Conservation (phyloP, 2,329 filamentous ascomycete species). For the Colletotrichum magnum region DNA sequence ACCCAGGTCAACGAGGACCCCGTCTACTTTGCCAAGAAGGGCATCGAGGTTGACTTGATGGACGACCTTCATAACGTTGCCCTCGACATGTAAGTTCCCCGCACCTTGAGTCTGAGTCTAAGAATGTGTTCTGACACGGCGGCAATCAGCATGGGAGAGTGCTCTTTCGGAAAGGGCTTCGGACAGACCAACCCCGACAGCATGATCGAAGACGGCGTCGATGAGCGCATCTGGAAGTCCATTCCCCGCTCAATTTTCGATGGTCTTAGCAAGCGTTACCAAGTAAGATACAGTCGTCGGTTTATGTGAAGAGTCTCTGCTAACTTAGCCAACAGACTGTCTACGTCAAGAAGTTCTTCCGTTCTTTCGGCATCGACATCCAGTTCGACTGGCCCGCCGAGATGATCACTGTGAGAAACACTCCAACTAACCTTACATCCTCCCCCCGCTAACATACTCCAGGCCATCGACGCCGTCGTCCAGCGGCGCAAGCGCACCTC, state of each 20-base stretch:
- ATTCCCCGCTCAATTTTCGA: slow-evolving; percentile 38
- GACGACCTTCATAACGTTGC: slow-evolving; percentile 47
- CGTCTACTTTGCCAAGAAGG: slow-evolving; percentile 31
- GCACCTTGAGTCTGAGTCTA: neutral
- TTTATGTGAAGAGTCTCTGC: neutral
- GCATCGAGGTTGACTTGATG: slow-evolving; percentile 45
- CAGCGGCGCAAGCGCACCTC: slow-evolving; percentile 33
- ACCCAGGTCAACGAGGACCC: slow-evolving; percentile 24
- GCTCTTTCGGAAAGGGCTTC: slow-evolving; percentile 47
- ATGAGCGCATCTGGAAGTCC: slow-evolving; percentile 33
- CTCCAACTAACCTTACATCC: too few species aligned
- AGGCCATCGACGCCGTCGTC: slow-evolving; percentile 35
- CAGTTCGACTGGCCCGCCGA: slow-evolving; percentile 37
- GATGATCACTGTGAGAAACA: slow-evolving; percentile 26
- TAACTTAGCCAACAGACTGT: slow-evolving; percentile 14
- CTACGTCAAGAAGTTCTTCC: slow-evolving; percentile 37
- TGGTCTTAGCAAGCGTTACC: slow-evolving; percentile 38
- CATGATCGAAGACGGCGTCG: slow-evolving; percentile 33
- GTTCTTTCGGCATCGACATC: slow-evolving; percentile 14
- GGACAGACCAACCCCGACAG: slow-evolving; percentile 45
- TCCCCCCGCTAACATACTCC: neutral
- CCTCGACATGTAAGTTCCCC: slow-evolving; percentile 43
- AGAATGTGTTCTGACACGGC: too few species aligned
- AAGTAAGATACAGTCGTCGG: neutral
- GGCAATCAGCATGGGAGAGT: slow-evolving; percentile 44